Evolutionary conservation across 257 asterid genomes (phyloP), one percentile per base, ranked within the genome.

Genomic region (Ilex aquifolium): DNA sequence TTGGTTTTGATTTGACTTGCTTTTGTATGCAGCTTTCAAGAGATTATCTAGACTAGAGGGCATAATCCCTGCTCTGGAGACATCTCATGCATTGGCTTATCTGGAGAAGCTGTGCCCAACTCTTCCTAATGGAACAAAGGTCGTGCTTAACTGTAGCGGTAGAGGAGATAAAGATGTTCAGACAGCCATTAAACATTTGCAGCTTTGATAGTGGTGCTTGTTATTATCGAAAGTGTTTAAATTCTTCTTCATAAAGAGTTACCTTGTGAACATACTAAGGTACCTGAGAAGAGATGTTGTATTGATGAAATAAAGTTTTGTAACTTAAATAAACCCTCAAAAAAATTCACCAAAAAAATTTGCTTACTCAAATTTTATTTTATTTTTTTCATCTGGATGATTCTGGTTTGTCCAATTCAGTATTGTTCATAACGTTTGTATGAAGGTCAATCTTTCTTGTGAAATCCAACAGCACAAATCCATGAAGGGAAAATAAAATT

Each of bases 71-170:
- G 95, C 95, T 1, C 67, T 90, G 57, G 97, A 90, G 72, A 65
- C 95, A 2, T 80, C 82, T 44, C 96, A 91, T n/a, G 95, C 95
- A 10, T 64, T 91, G 55, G 96, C 97, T 2, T 79, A 78, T 74
- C 82, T 90, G 0, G 76, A 31, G 27, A 80, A 79, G 29, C 91
- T 88, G 62, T 88, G 95, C 62, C 67, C 78, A 2, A 73, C 78
- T 0, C 68, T 91, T 46, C 53, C 75, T 4, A 54, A 79, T 55
- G 91, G 88, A 4, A 57, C 86, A 2, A 85, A 79, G 62, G 91
- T 90, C n/a, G 88, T 90, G 0, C 85, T 90, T 17, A 88, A 82
- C 64, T 82, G 80, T 75, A 88, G 96, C 0, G 93, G 94, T 11
- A 83, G 88, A 0, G 96, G 96, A 3, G 95, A 90, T 13, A 88